Percentiles rank a stretch among this genome's conserved stretches.
Evolutionary conservation across 148 eudicot species (phyloP).

Genomic region (Mesembryanthemum crystallinum): DNA sequence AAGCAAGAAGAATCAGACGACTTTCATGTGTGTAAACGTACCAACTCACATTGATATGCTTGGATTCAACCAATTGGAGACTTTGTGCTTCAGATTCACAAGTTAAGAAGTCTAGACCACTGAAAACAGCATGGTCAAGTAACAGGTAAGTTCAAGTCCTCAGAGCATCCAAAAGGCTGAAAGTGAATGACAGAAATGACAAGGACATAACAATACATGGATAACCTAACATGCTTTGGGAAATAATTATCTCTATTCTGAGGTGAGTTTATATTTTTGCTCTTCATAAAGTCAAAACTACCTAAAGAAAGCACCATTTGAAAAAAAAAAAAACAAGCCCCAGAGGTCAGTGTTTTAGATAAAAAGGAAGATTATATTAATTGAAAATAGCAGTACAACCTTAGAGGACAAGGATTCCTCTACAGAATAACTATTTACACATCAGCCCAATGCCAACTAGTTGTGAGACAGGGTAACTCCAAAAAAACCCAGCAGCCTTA

Average conservation of each 20-base stretch:
- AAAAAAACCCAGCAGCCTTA: too few species aligned
- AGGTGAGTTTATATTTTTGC: too few species aligned
- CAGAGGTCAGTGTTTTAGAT: neutral
- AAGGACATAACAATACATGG: too few species aligned
- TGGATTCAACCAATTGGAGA: slow-evolving; percentile 65
- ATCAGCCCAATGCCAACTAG: too few species aligned
- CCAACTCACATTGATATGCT: slow-evolving; percentile 83
- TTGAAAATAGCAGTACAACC: too few species aligned
- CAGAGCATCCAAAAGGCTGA: neutral
- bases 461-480: too few species aligned
- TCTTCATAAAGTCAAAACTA: neutral
- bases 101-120: slow-evolving; percentile 76
- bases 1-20: slow-evolving; percentile 94
- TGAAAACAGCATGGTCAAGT: slow-evolving; percentile 35
- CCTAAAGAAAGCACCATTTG: neutral
- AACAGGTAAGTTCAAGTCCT: slow-evolving; percentile 9
- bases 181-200: too few species aligned
- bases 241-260: too few species aligned
- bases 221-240: too few species aligned
- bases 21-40: slow-evolving; percentile 95
- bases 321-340: neutral
- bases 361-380: too few species aligned
- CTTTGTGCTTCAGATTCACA: slow-evolving; percentile 51
- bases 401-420: too few species aligned
- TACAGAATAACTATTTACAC: too few species aligned